Percentiles rank a stretch among this genome's conserved stretches.
phyloP scores from a whole-genome alignment of 2,329 filamentous ascomycete species.

The Intubia oerlemansii region DNA sequence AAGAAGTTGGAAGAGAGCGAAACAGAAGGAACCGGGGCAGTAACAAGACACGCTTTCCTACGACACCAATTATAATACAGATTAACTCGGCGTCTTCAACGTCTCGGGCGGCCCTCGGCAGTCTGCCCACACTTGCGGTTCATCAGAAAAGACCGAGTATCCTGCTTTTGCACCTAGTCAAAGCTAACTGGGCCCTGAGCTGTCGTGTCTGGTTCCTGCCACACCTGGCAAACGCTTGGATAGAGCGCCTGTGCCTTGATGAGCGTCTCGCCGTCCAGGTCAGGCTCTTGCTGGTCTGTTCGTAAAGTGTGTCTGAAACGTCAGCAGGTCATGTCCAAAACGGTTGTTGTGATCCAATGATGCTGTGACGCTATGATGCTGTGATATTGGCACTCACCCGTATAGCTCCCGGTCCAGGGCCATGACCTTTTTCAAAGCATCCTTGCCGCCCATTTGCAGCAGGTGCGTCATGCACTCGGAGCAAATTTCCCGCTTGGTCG shows the following conservation, averaged over 20 bases:
- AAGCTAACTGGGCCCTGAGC: slow-evolving; percentile 29
- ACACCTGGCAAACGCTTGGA: slow-evolving; percentile 30
- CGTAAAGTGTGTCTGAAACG: slow-evolving; percentile 23
- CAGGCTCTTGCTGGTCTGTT: slow-evolving; percentile 17
- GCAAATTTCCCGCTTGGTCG: slow-evolving; percentile 53
- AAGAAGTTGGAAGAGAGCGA: no score
- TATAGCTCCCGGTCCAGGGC: slow-evolving; percentile 69
- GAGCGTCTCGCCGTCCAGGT: slow-evolving; percentile 28
- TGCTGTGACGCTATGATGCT: no score
- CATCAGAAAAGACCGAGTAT: background rate
- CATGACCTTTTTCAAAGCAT: slow-evolving; percentile 73
- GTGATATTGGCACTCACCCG: slow-evolving; percentile 31
- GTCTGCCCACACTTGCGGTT: slow-evolving; percentile 1
- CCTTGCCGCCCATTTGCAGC: slow-evolving; percentile 59
- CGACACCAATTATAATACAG: background rate
- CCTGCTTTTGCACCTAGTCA: slow-evolving; percentile 14
- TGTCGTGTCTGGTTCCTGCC: slow-evolving; percentile 22
- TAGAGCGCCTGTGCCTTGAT: slow-evolving; percentile 29
- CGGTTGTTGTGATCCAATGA: no score
- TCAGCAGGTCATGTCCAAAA: slow-evolving; percentile 16
- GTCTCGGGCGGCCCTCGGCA: no score
- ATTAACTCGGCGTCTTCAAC: no score
- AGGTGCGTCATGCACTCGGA: slow-evolving; percentile 67
- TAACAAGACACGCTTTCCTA: background rate
- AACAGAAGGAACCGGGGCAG: background rate